Evolutionary conservation across 176 grass and related monocot species (phyloP).

Genomic region (Paspalum vaginatum): DNA sequence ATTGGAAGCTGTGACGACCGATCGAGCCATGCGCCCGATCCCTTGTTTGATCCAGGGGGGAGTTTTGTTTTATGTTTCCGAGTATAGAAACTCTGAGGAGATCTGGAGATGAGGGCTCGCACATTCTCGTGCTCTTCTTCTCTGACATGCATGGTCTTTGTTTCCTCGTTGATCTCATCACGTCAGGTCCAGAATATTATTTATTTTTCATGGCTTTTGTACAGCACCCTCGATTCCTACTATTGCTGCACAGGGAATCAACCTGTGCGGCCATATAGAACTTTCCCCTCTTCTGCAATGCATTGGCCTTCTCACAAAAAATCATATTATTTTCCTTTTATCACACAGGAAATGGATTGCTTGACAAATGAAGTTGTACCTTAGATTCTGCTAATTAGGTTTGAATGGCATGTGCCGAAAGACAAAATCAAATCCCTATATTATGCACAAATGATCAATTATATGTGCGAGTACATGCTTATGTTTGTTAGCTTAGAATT

Average conservation of each 20-base stretch:
- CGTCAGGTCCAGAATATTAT: not conserved
- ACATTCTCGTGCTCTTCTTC: constrained; percentile 38
- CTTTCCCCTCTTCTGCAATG: not conserved
- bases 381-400: not conserved
- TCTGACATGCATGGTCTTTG: constrained; percentile 23
- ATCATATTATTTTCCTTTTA: not conserved
- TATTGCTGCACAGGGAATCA: constrained; percentile 10
- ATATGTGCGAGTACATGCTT: not conserved
- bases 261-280: not conserved
- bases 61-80: constrained; percentile 32
- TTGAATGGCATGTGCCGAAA: not conserved
- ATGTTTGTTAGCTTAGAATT: not conserved
- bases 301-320: not conserved
- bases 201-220: constrained; percentile 25
- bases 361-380: not conserved
- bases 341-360: not conserved
- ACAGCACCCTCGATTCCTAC: constrained; percentile 16
- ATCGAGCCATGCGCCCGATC: constrained; percentile 47
- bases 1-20: constrained; percentile 37
- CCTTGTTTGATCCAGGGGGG: constrained; percentile 47
- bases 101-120: constrained; percentile 11
- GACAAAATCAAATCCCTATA: not conserved
- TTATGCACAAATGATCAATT: not conserved
- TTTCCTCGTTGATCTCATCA: constrained; percentile 39
- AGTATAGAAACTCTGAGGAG: not conserved